Evolutionary conservation across 345 rosid species (phyloP).

Genomic region (Zanthoxylum bungeanum): DNA sequence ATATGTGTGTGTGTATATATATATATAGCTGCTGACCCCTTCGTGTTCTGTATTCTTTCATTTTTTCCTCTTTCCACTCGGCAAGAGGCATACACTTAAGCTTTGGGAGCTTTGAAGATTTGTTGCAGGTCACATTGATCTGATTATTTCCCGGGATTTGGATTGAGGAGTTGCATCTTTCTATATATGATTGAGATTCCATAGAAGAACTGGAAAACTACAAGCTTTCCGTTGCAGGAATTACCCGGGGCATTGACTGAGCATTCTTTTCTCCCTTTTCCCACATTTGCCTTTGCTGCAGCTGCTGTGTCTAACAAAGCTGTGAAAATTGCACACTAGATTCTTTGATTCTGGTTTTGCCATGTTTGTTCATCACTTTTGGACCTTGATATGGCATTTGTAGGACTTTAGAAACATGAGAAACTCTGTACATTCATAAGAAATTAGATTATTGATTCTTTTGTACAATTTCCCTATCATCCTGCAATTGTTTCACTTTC

Average conservation of each 20-base stretch:
- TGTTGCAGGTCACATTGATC: constrained; percentile 26
- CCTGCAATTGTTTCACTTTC: too few relatives aligned
- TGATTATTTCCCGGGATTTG: constrained; percentile 24
- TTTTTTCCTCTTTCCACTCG: constrained; percentile 22
- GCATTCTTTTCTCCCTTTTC: constrained; percentile 20
- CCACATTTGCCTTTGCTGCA: constrained; percentile 20
- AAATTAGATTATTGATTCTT: constrained; percentile 29
- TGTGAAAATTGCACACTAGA: constrained; percentile 26
- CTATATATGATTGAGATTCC: constrained; percentile 35
- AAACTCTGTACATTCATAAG: constrained; percentile 24
- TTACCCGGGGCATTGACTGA: constrained; percentile 26
- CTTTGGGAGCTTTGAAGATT: constrained; percentile 33
- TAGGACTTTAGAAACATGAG: constrained; percentile 20
- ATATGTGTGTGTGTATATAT: too few relatives aligned
- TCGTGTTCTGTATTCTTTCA: constrained; percentile 46
- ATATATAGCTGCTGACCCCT: constrained; percentile 31
- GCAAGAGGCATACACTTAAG: constrained; percentile 34
- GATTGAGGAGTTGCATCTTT: constrained; percentile 26
- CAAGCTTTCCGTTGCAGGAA: constrained; percentile 16
- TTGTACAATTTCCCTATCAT: constrained; percentile 6
- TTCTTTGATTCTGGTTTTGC: constrained; percentile 32
- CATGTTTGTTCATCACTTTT: too few relatives aligned
- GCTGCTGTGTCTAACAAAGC: constrained; percentile 52
- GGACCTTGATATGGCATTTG: constrained; percentile 16
- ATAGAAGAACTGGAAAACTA: constrained; percentile 9